Base-by-base conservation (phyloP, 176 grass and related monocot species). In the Oryza rufipogon region DNA sequence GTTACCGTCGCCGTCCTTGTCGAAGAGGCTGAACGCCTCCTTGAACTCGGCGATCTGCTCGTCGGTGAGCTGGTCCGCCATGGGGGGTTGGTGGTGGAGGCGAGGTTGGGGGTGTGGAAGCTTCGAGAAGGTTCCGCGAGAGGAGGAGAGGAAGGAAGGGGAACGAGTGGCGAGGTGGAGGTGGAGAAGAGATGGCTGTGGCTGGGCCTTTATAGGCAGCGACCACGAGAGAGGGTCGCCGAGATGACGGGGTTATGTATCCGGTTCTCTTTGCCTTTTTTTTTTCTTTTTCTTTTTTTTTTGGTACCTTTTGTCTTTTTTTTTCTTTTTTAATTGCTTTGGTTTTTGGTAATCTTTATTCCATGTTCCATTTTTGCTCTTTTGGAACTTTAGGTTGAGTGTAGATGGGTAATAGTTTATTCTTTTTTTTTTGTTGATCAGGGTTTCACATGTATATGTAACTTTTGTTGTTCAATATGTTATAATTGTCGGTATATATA, bases 21-120 rank as follows among this genome's bases (percentile, higher is more conserved):
- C 95, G 82, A 98, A 98, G 75, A 98, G 88, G 89, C 92, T 95
- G 93, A 98, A 98, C 13, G 92, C 92, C 85, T 95, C 95, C 91
- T 91, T 95, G 78, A 95, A 93, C 87, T 98, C 95, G 4, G 91
- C 72, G 88, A 98, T 98, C 92, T 98, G 95, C 64, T 95, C 95
- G 48, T 95, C 90, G 44, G 83, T 91, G 76, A 98, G 89, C 81
- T 93, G 92, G 26, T 95, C 95, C 82, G 95, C 95, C 95, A 98
- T 98, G 83, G 36, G 66, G 4, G 20, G 41, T 16, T 7, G 48
- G 12, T 0, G 0, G 13, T 36, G 34, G 34, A 4, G 49, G 65
- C 30, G 30, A 32, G 15, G 64, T 22, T 2, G 49, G 14, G 7
- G 39, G 39, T 8, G 39, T 41, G 16, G 16, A 20, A 7, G 49